Percentiles rank a stretch among this genome's conserved stretches.
These are phyloP conservation scores for Populus euphratica DNA, from an alignment of 345 rosid genomes.

Conservation along the genomic window DNA sequence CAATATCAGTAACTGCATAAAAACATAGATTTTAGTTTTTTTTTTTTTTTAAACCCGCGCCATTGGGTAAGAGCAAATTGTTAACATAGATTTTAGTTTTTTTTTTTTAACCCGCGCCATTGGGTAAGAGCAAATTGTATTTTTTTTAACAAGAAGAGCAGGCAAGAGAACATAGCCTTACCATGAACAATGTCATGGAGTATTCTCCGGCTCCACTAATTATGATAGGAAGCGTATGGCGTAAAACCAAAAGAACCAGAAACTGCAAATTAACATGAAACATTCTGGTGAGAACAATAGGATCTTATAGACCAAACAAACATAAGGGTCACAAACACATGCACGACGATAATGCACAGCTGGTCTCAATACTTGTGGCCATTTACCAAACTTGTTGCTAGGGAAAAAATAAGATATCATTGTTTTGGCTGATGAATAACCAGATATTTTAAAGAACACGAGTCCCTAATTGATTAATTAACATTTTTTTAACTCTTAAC, in stretches of 20 bases:
- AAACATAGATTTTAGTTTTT: not conserved
- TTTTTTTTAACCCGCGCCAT: not conserved
- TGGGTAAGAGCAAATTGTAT: not conserved
- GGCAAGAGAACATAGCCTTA: slow-evolving; percentile 23
- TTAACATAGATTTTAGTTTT: not conserved
- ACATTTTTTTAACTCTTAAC: not conserved
- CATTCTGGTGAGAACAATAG: not conserved
- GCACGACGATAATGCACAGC: not conserved
- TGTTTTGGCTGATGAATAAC: not conserved
- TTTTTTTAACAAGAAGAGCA: not conserved
- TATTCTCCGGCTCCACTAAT: slow-evolving; percentile 50
- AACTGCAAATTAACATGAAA: slow-evolving; percentile 46
- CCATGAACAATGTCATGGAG: slow-evolving; percentile 53
- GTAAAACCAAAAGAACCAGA: slow-evolving; percentile 58
- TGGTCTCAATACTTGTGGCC: not conserved
- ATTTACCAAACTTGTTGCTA: not conserved
- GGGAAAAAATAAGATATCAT: not conserved
- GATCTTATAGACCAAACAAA: not conserved
- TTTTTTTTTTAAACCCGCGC: not conserved
- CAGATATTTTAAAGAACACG: not conserved
- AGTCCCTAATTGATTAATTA: not conserved
- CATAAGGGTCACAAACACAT: not conserved
- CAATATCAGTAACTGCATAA: slow-evolving; percentile 49
- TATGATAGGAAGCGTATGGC: slow-evolving; percentile 64
- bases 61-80: not conserved